Conservation (phyloP, 495 filamentous ascomycete species). For the Tuber melanosporum region DNA sequence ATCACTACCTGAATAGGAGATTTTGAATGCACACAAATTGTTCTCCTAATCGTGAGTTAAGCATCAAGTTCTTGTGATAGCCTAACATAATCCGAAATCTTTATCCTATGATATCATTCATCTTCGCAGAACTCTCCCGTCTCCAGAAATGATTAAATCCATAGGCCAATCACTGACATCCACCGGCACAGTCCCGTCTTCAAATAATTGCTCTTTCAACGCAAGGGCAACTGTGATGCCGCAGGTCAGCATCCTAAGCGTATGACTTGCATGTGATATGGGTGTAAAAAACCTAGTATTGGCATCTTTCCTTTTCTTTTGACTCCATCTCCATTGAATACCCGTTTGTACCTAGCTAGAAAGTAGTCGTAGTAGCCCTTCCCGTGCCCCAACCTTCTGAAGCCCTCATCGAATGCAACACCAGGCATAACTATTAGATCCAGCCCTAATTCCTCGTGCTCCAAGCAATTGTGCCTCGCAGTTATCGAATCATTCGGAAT, state of each 20-base stretch:
- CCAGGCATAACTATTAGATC: slow-evolving; percentile 91
- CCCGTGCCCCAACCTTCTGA: slow-evolving; percentile 81
- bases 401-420: slow-evolving; percentile 75
- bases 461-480: slow-evolving; percentile 62
- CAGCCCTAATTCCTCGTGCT: slow-evolving; percentile 53
- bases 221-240: slow-evolving; percentile 67
- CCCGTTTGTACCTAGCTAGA: slow-evolving; percentile 61
- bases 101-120: slow-evolving; percentile 2
- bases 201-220: slow-evolving; percentile 78
- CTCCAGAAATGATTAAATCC: slow-evolving; percentile 60
- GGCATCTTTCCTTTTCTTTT: slow-evolving; percentile 52
- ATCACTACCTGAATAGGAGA: not conserved
- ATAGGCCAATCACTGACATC: slow-evolving; percentile 59
- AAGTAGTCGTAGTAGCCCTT: slow-evolving; percentile 97
- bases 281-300: slow-evolving; percentile 37
- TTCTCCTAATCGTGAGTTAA: not conserved
- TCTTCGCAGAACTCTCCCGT: slow-evolving; percentile 42
- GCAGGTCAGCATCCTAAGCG: slow-evolving; percentile 38
- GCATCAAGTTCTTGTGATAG: not conserved
- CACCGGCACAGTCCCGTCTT: slow-evolving; percentile 56
- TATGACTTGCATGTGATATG: not conserved
- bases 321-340: slow-evolving; percentile 44
- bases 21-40: not conserved
- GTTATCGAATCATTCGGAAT: slow-evolving; percentile 57
- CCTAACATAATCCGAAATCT: not conserved